Evolutionary conservation across 1,139 yeast species (phyloP), one percentile per base, ranked within the genome.

Genomic region (Sugiyamaella sp.): DNA sequence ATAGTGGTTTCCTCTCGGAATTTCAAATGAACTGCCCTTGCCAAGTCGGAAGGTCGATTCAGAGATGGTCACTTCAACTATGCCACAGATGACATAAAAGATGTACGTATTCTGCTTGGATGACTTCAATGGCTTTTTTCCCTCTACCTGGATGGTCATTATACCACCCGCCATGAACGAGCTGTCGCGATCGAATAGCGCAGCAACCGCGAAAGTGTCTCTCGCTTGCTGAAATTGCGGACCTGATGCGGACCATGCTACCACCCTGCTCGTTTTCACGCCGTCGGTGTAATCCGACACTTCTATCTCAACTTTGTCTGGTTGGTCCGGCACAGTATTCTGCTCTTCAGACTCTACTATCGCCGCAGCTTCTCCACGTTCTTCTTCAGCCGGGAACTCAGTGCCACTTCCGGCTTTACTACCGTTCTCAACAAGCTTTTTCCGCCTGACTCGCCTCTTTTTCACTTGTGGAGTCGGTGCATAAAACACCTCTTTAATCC

Each of bases 91-190:
- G 33, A 90, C 89, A 66, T 83, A 86, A 66, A 89, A 90, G 32
- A 86, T 81, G 62, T 86, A 85, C 57, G 84, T 79, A 4, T 88
- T 84, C 52, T 83, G 83, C 37, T 80, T 83, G 12, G 95, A 82
- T 21, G 84, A 79, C 61, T 82, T 80, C 57, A 79, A 70, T 44
- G 83, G 80, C 66, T 89, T 89, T 47, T 74, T 74, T 12, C 81
- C 83, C 2, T 76, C 69, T 1, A 63, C 60, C 0, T 93, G 89
- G 24, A 90, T 72, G 52, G 81, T 81, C 55, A 90, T 74, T 60
- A 89, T 74, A 1, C 97, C 97, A 29, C 89, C 82, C 0, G 95
- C 96, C 51, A 86, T 80, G 58, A 79, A 80, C 41, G 83, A 86
- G 48, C 79, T 77, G 61, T 86, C 83, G 54, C 80, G 79, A 61